Evolutionary conservation across 2,329 filamentous ascomycete genomes (phyloP).

Genomic region (Neurospora sp.): DNA sequence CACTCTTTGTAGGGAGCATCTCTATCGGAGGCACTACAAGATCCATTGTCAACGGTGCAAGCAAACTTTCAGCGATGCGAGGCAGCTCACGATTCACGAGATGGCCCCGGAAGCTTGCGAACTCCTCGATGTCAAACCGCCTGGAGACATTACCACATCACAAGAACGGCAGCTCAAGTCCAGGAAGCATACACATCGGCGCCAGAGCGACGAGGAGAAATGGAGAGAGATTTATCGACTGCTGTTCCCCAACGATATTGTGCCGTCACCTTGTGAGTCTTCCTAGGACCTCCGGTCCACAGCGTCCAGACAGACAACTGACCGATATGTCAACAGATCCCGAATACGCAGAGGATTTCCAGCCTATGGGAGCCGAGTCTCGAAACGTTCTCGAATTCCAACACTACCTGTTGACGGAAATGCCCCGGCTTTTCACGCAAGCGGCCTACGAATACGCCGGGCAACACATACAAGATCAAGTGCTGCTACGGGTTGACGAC

Average conservation of each 20-base stretch:
- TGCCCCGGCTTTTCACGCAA: conserved; percentile 14
- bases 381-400: conserved; percentile 12
- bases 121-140: conserved; percentile 5
- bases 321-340: conserved; percentile 15
- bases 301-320: not conserved
- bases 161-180: conserved; percentile 18
- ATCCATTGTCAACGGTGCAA: conserved; percentile 18
- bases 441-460: conserved; percentile 13
- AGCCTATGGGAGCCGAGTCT: conserved; percentile 7
- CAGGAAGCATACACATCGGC: conserved; percentile 11
- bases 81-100: conserved; percentile 12
- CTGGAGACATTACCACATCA: conserved; percentile 13
- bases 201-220: conserved; percentile 16
- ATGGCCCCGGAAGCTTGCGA: conserved; percentile 11
- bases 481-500: conserved; percentile 1
- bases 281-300: not conserved
- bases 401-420: conserved; percentile 14
- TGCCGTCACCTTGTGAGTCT: conserved; percentile 19
- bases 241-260: conserved; percentile 13
- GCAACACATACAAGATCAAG: conserved; percentile 3
- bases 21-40: conserved; percentile 17
- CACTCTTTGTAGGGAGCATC: conserved; percentile 12
- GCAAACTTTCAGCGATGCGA: conserved; percentile 9
- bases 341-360: conserved; percentile 13
- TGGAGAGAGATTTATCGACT: conserved; percentile 18